Evolutionary conservation across 1,139 yeast species (phyloP), one percentile per base, ranked within the genome.

Genomic region (Hyphopichia wangnamkhiaoensis): DNA sequence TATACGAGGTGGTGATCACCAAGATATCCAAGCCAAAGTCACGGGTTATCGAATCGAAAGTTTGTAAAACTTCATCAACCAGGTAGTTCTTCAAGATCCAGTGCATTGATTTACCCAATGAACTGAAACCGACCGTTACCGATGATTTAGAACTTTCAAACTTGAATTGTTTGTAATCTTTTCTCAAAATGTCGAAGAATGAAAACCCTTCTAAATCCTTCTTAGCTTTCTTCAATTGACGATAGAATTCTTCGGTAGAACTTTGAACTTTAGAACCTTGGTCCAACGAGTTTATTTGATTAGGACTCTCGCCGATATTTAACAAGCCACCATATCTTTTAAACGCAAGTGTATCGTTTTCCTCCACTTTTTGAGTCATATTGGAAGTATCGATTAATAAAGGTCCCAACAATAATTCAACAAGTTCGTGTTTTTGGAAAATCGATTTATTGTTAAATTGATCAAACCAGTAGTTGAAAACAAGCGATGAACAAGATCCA

Each of bases 401-500:
- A 0, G 97, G 94, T 1, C 84, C 82, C 39, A 83, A 52, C 6
- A 83, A 69, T 23, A 88, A 63, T 34, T 65, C 59, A 1, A 76
- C 63, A 2, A 80, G 57, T n/a, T 71, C 79, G 12, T 52, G 47
- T 3, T 58, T 45, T 7, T 45, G 43, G 31, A 56, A 50, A 2
- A 57, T 40, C 8, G 40, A 36, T 2, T 50, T 48, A 14, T 54
- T 45, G 4, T 52, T 52, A 18, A 67, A 49, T 17, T 58, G 50
- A 2, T 58, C 49, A 37, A 56, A 56, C 82, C 86, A 86, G 53
- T 82, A 79, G 38, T 78, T 74, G 50, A 84, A 76, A 2, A 91
- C 85, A 36, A 89, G 65, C 19, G 89, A 75, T 4, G 89, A 76
- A 57, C 96, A 89, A 39, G 96, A 86, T 0, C 97, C 98, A 37